Evolutionary conservation across 176 grass and related monocot species (phyloP).

Genomic region (Cenchrus americanus): DNA sequence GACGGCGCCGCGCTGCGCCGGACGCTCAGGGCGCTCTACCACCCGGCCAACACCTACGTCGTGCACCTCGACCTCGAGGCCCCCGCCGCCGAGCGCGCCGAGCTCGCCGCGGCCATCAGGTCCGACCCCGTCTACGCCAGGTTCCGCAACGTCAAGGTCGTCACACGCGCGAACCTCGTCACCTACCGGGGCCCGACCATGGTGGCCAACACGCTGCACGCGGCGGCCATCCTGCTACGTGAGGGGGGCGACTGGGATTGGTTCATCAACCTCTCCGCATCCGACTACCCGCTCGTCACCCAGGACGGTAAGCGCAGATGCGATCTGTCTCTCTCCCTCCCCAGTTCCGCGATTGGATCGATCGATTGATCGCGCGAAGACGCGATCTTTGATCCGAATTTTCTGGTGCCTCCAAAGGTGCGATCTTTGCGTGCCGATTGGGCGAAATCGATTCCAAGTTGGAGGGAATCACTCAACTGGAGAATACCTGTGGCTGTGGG

Average conservation of each 20-base stretch:
- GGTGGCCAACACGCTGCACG: slow-evolving; percentile 94
- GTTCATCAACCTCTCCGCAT: slow-evolving; percentile 93
- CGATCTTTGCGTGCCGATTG: slow-evolving; percentile 30
- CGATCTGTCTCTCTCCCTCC: slow-evolving; percentile 41
- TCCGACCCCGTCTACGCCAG: slow-evolving; percentile 60
- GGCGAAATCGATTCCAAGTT: not conserved
- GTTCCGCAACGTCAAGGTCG: slow-evolving; percentile 72
- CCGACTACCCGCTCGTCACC: slow-evolving; percentile 85
- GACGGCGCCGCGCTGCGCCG: slow-evolving; percentile 70
- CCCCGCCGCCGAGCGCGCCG: slow-evolving; percentile 63
- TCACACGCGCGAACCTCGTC: slow-evolving; percentile 83
- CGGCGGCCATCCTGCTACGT: slow-evolving; percentile 72
- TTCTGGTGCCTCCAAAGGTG: not conserved
- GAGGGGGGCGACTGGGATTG: slow-evolving; percentile 84
- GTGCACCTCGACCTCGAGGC: slow-evolving; percentile 90
- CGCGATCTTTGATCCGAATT: slow-evolving; percentile 24
- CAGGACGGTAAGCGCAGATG: slow-evolving; percentile 82
- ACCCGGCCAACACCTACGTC: slow-evolving; percentile 72
- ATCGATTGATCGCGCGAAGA: not conserved
- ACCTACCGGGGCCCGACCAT: slow-evolving; percentile 91
- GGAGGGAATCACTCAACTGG: not conserved
- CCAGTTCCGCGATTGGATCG: slow-evolving; percentile 42
- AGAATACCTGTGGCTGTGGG: not conserved
- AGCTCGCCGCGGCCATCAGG: slow-evolving; percentile 53
- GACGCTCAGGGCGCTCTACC: slow-evolving; percentile 75